Evolutionary conservation across 2,329 filamentous ascomycete species (phyloP).

Genomic region (Cytospora piceae): DNA sequence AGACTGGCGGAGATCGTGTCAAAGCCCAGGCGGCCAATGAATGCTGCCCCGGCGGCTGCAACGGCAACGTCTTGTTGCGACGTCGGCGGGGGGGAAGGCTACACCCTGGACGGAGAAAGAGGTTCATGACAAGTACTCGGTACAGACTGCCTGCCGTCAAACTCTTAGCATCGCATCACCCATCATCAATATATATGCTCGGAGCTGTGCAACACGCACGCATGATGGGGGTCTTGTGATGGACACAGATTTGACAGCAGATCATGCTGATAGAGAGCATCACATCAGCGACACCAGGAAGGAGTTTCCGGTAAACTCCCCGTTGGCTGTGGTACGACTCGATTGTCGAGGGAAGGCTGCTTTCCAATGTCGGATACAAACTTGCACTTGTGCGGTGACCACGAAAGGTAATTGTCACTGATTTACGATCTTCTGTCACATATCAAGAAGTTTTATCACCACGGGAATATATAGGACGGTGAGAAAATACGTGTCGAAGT

Average conservation of each 20-base stretch:
- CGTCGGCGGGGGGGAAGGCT: too few species aligned
- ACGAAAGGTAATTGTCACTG: too few species aligned
- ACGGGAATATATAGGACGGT: not conserved
- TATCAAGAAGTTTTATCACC: not conserved
- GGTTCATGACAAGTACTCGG: conserved; percentile 2
- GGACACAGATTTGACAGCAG: not conserved
- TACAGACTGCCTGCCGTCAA: conserved; percentile 9
- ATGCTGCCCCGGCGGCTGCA: conserved; percentile 1
- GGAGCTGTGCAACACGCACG: conserved; percentile 11
- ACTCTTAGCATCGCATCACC: not conserved
- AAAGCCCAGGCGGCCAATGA: conserved; percentile 5
- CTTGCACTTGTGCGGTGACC: not conserved
- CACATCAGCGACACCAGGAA: conserved; percentile 17
- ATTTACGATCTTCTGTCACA: not conserved
- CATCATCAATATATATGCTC: conserved; percentile 12
- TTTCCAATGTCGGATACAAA: not conserved
- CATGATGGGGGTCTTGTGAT: not conserved
- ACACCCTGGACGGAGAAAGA: conserved; percentile 3
- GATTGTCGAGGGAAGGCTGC: not conserved
- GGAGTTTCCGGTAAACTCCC: not conserved
- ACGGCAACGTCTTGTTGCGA: not conserved
- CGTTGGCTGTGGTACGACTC: not conserved
- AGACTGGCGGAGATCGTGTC: conserved; percentile 27
- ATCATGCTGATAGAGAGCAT: conserved; percentile 16
- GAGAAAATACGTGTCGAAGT: not conserved